Base-by-base conservation (phyloP, 257 asterid species). In the Thymus mandschuricus region DNA sequence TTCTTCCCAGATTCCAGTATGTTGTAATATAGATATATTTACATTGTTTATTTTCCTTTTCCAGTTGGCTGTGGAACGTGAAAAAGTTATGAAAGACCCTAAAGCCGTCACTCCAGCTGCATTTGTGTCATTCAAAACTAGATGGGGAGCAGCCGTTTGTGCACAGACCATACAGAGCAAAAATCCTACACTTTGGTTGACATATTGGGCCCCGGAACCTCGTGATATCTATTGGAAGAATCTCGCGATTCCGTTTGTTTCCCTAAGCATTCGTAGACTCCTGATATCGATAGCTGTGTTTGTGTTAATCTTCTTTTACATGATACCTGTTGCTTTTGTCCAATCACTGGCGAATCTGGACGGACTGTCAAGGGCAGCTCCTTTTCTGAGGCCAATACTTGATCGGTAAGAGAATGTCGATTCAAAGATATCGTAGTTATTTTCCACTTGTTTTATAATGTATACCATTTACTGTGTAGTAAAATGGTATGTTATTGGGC, bases 101-200 rank as follows among this genome's bases (percentile, higher is more conserved):
- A 87, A 92, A 76, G 76, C 83, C 6, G 73, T 89, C 69, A 80
- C 75, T 43, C 86, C 91, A 8, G 95, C 99, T 55, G 92, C 97
- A 33, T 95, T 95, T 64, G 98, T 95, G 57, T 95, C 99, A 0
- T 95, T 95, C 81, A 80, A 87, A 54, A 86, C 98, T 5, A 85
- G 97, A 82, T 88, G 98, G 84, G 99, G 92, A 57, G 99, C 98
- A n/a, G 92, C 96, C 69, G 94, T 95, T 67, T 92, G 99, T 78
- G 97, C 99, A 67, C 97, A 95, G 73, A 92, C 99, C 72, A 95
- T 86, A 66, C 99, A 95, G 78, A 92, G 96, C 89, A 88, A 84
- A 77, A 88, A 88, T 58, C 98, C 98, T 2, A 92, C 96, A 2
- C 61, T 81, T 73, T 95, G 96, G 98, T 71, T 90, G 70, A 92